phyloP scores from a whole-genome alignment of 164 flowering plant species.

The Liquidambar formosana region DNA sequence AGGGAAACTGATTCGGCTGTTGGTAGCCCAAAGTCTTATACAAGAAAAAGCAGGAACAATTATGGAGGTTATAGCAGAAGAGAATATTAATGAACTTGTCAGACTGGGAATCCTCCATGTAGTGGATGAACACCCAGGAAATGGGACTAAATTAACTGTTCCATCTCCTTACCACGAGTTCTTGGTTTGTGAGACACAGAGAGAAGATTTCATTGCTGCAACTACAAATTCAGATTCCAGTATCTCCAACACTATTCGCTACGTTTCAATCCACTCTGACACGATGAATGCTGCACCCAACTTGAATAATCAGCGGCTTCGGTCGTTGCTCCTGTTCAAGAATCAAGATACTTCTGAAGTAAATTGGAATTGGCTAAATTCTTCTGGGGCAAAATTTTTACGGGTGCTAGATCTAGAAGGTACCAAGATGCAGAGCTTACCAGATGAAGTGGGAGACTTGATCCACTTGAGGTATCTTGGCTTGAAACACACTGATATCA shows the following conservation, averaged over 20 bases:
- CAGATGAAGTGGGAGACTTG: slow-evolving; percentile 29
- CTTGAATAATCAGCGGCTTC: slow-evolving; percentile 12
- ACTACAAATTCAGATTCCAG: slow-evolving; percentile 6
- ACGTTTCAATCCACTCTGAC: slow-evolving; percentile 16
- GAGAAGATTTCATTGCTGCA: slow-evolving; percentile 11
- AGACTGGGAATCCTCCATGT: slow-evolving; percentile 24
- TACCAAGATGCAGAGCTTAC: slow-evolving; percentile 17
- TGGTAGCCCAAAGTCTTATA: slow-evolving; percentile 28
- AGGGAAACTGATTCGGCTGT: slow-evolving; percentile 27
- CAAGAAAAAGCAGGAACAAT: slow-evolving; percentile 21
- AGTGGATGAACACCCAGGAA: background rate
- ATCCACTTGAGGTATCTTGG: slow-evolving; percentile 29
- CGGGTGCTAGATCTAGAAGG: slow-evolving; percentile 31
- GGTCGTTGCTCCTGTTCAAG: slow-evolving; percentile 23
- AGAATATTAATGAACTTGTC: slow-evolving; percentile 20
- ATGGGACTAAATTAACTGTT: slow-evolving; percentile 11
- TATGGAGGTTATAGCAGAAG: slow-evolving; percentile 26
- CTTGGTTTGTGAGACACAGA: slow-evolving; percentile 3
- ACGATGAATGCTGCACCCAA: slow-evolving; percentile 8
- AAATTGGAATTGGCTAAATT: slow-evolving; percentile 13
- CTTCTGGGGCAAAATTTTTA: slow-evolving; percentile 17
- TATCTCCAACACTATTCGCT: slow-evolving; percentile 6
- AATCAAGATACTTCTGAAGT: slow-evolving; percentile 13
- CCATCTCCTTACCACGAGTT: slow-evolving; percentile 6
- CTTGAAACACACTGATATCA: slow-evolving; percentile 20